phyloP scores from a whole-genome alignment of 2,329 filamentous ascomycete species.

The Orbilia ellipsospora region DNA sequence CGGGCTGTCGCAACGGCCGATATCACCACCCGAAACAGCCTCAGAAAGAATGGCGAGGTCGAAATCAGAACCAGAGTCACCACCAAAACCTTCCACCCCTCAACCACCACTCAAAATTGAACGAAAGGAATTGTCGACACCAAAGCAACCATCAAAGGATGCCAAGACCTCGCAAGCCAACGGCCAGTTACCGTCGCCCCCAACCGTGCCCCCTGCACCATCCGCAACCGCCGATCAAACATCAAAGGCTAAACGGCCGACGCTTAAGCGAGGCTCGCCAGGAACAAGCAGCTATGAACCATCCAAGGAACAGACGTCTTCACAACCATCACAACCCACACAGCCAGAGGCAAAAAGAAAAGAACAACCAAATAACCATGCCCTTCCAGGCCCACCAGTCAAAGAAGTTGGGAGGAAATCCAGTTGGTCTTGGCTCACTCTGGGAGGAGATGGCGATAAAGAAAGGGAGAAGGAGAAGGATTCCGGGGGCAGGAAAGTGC shows the following conservation, averaged over 20 bases:
- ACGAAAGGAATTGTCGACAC: conserved; percentile 36
- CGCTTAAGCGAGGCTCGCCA: conserved; percentile 40
- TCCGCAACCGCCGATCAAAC: background rate
- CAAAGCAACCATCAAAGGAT: conserved; percentile 13
- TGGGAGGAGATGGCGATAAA: conserved; percentile 68
- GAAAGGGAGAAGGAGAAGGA: conserved; percentile 74
- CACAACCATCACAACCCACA: conserved; percentile 23
- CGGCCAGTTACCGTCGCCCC: conserved; percentile 26
- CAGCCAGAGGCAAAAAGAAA: conserved; percentile 32
- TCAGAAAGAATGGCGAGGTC: conserved; percentile 45
- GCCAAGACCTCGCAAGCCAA: conserved; percentile 13
- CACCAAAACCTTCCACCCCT: conserved; percentile 19
- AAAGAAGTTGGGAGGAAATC: conserved; percentile 79
- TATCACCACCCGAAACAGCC: conserved; percentile 41
- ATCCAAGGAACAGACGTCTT: conserved; percentile 14
- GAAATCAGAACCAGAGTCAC: conserved; percentile 36
- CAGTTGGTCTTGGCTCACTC: conserved; percentile 77
- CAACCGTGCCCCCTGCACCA: conserved; percentile 8
- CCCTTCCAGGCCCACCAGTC: conserved; percentile 73
- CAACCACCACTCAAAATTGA: conserved; percentile 25
- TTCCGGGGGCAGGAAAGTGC: conserved; percentile 58
- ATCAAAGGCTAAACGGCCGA: conserved; percentile 36
- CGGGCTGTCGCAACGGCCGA: conserved; percentile 28
- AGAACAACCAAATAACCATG: conserved; percentile 17
- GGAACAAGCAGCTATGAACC: conserved; percentile 40